phyloP scores from a whole-genome alignment of 2,329 filamentous ascomycete genomes.

The Cercospora zeae-maydis region DNA sequence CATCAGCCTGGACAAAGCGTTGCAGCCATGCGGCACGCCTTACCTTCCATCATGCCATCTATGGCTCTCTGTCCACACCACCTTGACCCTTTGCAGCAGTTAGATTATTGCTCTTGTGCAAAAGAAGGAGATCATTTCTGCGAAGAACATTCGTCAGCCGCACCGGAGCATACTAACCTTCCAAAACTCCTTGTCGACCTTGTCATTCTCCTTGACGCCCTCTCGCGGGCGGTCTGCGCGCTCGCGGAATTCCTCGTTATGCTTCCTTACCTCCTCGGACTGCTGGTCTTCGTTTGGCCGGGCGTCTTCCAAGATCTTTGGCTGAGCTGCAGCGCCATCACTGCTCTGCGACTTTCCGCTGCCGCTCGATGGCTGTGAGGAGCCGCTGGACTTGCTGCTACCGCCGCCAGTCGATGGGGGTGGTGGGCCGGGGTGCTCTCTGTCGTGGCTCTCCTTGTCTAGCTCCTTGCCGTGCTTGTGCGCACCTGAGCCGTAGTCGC shows the following conservation, averaged over 20 bases:
- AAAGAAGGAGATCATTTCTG: background rate
- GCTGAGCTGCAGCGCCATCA: background rate
- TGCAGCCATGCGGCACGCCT: background rate
- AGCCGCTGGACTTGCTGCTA: background rate
- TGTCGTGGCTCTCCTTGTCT: slow-evolving; percentile 9
- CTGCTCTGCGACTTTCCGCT: background rate
- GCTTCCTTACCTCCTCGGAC: slow-evolving; percentile 14
- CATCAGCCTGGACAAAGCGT: background rate
- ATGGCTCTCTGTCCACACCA: background rate
- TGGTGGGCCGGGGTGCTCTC: slow-evolving; percentile 18
- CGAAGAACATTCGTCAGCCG: background rate
- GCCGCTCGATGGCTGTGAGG: background rate
- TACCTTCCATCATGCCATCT: background rate
- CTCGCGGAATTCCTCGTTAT: slow-evolving; percentile 44
- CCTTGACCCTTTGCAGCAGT: background rate
- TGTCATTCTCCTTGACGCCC: slow-evolving; percentile 10
- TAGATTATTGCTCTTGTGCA: background rate
- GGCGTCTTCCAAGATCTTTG: slow-evolving; percentile 13
- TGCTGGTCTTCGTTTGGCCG: slow-evolving; percentile 10
- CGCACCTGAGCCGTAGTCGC: slow-evolving; percentile 18
- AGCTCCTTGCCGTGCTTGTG: slow-evolving; percentile 11
- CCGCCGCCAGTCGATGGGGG: slow-evolving; percentile 11
- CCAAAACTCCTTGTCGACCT: slow-evolving; percentile 9
- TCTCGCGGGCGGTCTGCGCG: slow-evolving; percentile 38
- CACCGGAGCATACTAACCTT: slow-evolving; percentile 4